Evolutionary conservation across 2,329 filamentous ascomycete species (phyloP), one percentile per base, ranked within the genome.

Genomic region (Aschersonia sp.): DNA sequence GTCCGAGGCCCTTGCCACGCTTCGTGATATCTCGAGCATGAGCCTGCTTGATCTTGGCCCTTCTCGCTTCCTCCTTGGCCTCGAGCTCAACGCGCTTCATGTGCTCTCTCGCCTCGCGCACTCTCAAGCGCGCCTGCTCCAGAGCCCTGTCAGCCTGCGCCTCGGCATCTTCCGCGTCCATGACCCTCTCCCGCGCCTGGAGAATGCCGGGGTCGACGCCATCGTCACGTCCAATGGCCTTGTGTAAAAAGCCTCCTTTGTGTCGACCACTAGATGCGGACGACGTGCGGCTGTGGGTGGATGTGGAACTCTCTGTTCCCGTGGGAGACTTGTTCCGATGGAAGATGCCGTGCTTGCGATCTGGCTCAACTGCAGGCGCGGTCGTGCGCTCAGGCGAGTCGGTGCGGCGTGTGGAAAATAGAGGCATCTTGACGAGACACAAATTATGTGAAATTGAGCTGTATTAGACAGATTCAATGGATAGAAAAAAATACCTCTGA

Each of bases 1-100:
- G 76, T 48, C 81, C 81, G 49, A 84, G 73, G n/a, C 74, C 72
- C 62, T 80, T 79, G n/a, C 77, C 80, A 46, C 79, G 70, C 75
- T 82, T 84, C 5, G 76, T 79, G 32, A 84, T 72, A 56, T 77
- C 74, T 54, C 69, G 72, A 1, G 80, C 81, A 57, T 84, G 76
- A 46, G 71, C 69, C 62, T 81, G 73, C 73, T 85, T 84, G 46
- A 84, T 75, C 71, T 78, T 81, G 2, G 81, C 81, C 41, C 73
- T 62, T 29, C 79, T 66, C 2, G 80, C 76, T 58, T 83, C 78
- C 62, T 82, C 79, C 54, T 70, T 71, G 1, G 81, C 81, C 64
- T 85, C 82, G 46, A 70, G 60, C 67, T 84, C 81, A 4, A 85
- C 63, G 11, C 69, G 63, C 64, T 72, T 76, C 2, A 83, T 77